A percentile compares a stretch with the other conserved stretches of the same genome.
Evolutionary conservation across 2,329 filamentous ascomycete genomes (phyloP).

Genomic region (Alternaria sp.): DNA sequence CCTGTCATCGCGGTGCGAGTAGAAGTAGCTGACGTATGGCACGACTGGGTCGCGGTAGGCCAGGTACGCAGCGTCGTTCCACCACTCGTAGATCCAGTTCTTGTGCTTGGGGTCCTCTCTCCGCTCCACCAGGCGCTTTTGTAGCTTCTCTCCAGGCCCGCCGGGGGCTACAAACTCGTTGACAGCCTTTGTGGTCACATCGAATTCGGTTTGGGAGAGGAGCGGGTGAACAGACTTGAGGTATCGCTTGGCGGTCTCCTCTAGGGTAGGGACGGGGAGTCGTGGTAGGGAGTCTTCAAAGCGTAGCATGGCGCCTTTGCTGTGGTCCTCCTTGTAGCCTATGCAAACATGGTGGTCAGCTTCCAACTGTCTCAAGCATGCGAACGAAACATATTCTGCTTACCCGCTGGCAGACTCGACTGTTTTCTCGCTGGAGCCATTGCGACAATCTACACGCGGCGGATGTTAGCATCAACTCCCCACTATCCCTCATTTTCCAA

Average conservation of each 20-base stretch:
- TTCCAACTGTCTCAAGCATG: constrained; percentile 21
- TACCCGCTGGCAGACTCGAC: constrained; percentile 58
- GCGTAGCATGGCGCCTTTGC: constrained; percentile 81
- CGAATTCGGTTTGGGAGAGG: constrained; percentile 72
- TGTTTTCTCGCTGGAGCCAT: constrained; percentile 54
- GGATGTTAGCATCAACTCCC: constrained; percentile 20
- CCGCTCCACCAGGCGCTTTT: constrained; percentile 83
- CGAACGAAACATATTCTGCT: constrained; percentile 30
- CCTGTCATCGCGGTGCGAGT: constrained; percentile 95
- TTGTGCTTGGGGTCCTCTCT: constrained; percentile 80
- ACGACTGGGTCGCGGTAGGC: constrained; percentile 93
- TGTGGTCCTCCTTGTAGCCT: constrained; percentile 82
- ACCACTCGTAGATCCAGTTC: constrained; percentile 99
- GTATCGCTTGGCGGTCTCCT: constrained; percentile 82
- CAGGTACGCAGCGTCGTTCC: constrained; percentile 95
- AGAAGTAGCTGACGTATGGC: constrained; percentile 99
- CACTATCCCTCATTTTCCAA: neutral
- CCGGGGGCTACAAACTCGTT: constrained; percentile 89
- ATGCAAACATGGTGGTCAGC: constrained; percentile 13
- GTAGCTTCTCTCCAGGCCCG: constrained; percentile 80
- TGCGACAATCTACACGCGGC: constrained; percentile 39
- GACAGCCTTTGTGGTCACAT: constrained; percentile 80
- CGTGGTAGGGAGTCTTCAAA: constrained; percentile 86
- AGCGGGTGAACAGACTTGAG: constrained; percentile 81
- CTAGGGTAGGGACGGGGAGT: constrained; percentile 80